phyloP scores from a whole-genome alignment of 805 yeast species.

The Candida vaughaniae region DNA sequence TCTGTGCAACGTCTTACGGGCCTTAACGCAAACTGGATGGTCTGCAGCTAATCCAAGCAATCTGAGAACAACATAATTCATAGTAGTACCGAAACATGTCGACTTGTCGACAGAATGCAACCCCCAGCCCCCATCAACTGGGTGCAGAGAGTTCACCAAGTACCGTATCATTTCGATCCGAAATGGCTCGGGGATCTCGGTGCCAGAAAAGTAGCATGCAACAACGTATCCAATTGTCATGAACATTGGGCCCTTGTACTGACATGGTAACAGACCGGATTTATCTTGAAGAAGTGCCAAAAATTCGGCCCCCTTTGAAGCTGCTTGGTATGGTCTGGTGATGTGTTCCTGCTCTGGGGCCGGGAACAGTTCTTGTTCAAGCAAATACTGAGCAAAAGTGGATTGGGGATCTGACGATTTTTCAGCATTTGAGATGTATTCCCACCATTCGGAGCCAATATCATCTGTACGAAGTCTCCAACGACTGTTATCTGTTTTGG shows the following conservation, averaged over 20 bases:
- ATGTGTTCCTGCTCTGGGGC: constrained; percentile 40
- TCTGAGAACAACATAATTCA: constrained; percentile 81
- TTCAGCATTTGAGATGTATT: constrained; percentile 48
- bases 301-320: constrained; percentile 72
- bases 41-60: constrained; percentile 70
- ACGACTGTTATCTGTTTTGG: constrained; percentile 61
- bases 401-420: constrained; percentile 48
- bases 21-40: constrained; percentile 77
- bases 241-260: constrained; percentile 98
- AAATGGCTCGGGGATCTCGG: constrained; percentile 65
- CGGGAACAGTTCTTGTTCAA: constrained; percentile 39
- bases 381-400: constrained; percentile 53
- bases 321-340: constrained; percentile 55
- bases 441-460: constrained; percentile 83
- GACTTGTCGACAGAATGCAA: constrained; percentile 88
- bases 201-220: constrained; percentile 66
- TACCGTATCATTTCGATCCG: constrained; percentile 76
- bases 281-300: constrained; percentile 69
- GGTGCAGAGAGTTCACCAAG: constrained; percentile 88
- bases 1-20: constrained; percentile 63
- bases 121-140: constrained; percentile 99
- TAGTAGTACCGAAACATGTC: constrained; percentile 91
- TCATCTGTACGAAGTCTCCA: constrained; percentile 77
- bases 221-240: constrained; percentile 88
- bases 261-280: constrained; percentile 87